Evolutionary conservation across 352 stramenopile species (phyloP).

Genomic region (Phytopythium oedochilum): DNA sequence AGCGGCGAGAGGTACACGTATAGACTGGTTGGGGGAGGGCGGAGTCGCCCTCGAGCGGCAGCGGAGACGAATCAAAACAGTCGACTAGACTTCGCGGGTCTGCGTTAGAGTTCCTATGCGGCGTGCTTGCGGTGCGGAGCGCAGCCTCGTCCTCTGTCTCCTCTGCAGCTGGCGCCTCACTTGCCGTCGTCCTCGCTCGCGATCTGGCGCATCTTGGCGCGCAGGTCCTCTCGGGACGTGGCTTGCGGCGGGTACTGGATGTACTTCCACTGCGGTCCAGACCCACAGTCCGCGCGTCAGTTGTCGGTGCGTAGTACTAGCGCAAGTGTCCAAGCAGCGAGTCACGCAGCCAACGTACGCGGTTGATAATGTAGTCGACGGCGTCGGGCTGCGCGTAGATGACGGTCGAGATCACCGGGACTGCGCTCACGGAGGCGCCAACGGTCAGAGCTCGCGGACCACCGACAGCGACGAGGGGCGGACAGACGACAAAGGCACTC

Average conservation of each 20-base stretch:
- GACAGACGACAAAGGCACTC: conserved; percentile 8
- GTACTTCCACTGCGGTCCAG: conserved; percentile 78
- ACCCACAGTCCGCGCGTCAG: background rate
- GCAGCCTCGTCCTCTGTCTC: too few relatives aligned
- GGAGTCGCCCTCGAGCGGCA: too few relatives aligned
- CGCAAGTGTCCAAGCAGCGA: too few relatives aligned
- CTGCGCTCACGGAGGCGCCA: conserved; percentile 15
- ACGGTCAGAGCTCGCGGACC: background rate
- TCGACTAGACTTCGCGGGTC: background rate
- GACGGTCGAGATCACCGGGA: conserved; percentile 70
- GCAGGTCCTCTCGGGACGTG: conserved; percentile 70
- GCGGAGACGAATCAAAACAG: background rate
- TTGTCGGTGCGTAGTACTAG: too few relatives aligned
- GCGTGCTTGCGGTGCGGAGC: background rate
- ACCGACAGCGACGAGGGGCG: background rate
- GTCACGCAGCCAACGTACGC: conserved; percentile 21
- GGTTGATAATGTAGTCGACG: conserved; percentile 72
- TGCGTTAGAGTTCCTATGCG: background rate
- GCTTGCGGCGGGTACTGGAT: conserved; percentile 79
- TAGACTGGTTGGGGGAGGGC: background rate
- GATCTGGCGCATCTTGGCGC: conserved; percentile 71
- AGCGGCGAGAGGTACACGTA: background rate
- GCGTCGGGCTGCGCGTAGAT: conserved; percentile 85
- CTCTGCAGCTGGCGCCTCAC: background rate
- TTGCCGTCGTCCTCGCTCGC: conserved; percentile 48